These are phyloP conservation scores for Conticribra guillardii DNA, from an alignment of 108 stramenopile species.

Conservation along the genomic window DNA sequence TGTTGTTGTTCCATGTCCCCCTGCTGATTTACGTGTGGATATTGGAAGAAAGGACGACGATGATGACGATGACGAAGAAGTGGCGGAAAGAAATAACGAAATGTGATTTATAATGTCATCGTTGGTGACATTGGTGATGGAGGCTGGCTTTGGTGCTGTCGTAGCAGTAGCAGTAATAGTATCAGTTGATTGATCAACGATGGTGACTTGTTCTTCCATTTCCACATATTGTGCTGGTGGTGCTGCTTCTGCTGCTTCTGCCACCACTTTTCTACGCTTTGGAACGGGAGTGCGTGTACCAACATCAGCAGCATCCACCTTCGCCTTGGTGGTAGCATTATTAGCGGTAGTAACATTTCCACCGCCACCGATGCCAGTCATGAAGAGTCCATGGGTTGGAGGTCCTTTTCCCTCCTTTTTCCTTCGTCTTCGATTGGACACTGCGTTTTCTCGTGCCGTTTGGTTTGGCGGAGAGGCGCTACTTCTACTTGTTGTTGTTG, in stretches of 20 bases:
- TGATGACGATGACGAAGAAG: neutral
- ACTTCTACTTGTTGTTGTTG: no score
- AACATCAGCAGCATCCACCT: neutral
- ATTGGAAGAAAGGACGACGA: conserved; percentile 1
- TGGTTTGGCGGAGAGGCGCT: no score
- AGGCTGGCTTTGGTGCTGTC: neutral
- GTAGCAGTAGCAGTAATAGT: neutral
- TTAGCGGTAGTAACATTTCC: neutral
- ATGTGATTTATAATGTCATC: conserved; percentile 19
- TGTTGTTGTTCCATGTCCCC: neutral
- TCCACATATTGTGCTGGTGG: no score
- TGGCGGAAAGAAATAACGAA: conserved; percentile 18
- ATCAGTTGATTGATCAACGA: no score
- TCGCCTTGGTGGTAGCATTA: neutral
- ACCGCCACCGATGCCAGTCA: no score
- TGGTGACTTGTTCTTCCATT: no score
- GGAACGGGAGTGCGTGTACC: neutral
- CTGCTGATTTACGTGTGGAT: no score
- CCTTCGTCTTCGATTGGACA: no score
- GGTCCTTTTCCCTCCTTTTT: no score
- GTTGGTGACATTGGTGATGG: neutral
- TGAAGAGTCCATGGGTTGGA: no score
- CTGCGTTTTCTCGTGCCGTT: no score
- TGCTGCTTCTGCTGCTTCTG: neutral
- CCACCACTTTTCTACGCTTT: neutral